Evolutionary conservation across 768 basidiomycete genomes (phyloP).

Genomic region (Phylloporus sp.): DNA sequence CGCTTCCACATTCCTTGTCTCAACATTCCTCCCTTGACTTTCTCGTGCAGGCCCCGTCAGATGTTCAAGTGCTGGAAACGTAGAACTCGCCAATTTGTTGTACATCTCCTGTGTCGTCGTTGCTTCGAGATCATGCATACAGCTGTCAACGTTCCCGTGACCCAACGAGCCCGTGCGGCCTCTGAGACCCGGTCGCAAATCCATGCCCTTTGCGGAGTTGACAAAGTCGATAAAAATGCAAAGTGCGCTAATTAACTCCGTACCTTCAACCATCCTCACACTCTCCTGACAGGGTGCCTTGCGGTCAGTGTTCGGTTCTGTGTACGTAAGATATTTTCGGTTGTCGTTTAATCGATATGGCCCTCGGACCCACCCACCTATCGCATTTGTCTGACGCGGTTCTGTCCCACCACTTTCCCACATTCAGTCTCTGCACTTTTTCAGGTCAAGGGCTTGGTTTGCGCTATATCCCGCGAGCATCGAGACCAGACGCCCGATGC

Average conservation of each 20-base stretch:
- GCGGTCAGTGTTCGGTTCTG: constrained; percentile 26
- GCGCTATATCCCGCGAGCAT: constrained; percentile 35
- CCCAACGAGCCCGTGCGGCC: constrained; percentile 13
- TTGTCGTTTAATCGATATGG: constrained; percentile 36
- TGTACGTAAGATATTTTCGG: constrained; percentile 34
- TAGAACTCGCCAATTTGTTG: constrained; percentile 23
- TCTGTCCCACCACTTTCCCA: constrained; percentile 31
- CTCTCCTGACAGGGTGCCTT: constrained; percentile 31
- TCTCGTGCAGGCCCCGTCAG: constrained; percentile 14
- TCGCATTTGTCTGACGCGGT: constrained; percentile 29
- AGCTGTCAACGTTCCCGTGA: constrained; percentile 19
- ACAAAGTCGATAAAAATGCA: constrained; percentile 30
- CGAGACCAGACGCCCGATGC: constrained; percentile 33
- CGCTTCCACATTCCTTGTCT: constrained; percentile 21
- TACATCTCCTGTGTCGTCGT: constrained; percentile 22
- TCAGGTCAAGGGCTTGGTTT: constrained; percentile 33
- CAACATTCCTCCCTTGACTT: constrained; percentile 16
- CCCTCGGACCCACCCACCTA: constrained; percentile 35
- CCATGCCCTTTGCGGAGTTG: constrained; percentile 22
- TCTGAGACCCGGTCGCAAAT: constrained; percentile 29
- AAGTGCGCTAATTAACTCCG: constrained; percentile 31
- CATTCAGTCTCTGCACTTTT: constrained; percentile 28
- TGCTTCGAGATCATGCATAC: constrained; percentile 23
- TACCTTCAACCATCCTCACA: constrained; percentile 29
- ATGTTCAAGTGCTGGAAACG: constrained; percentile 21